A percentile compares a stretch with the other conserved stretches of the same genome.
These are phyloP conservation scores for Artemisia annua DNA, from an alignment of 129 eudicot genomes.

Conservation along the genomic window DNA sequence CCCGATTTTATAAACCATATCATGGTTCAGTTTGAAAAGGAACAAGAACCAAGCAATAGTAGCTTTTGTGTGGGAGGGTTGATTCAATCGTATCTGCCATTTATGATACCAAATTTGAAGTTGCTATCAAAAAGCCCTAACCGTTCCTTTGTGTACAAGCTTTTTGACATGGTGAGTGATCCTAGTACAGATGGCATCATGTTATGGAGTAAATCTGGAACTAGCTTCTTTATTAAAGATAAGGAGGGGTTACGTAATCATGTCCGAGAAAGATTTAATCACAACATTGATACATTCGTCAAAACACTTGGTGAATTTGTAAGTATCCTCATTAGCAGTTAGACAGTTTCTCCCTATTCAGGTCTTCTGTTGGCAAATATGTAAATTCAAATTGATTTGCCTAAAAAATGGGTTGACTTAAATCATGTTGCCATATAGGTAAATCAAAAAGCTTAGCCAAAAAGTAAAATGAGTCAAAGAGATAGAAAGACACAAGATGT, in stretches of 20 bases:
- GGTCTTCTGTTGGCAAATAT: not conserved
- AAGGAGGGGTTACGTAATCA: slow-evolving; percentile 24
- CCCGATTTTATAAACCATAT: slow-evolving; percentile 27
- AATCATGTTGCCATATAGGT: no score
- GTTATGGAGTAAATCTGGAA: slow-evolving; percentile 40
- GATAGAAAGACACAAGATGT: not conserved
- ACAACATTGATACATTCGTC: slow-evolving; percentile 6
- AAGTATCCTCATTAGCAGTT: not conserved
- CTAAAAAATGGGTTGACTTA: no score
- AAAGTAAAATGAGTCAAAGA: not conserved
- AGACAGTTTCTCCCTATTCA: not conserved
- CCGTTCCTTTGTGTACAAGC: slow-evolving; percentile 27
- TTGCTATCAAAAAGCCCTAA: slow-evolving; percentile 11
- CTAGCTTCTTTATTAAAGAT: slow-evolving; percentile 48
- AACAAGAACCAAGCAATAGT: slow-evolving; percentile 5
- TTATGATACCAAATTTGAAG: slow-evolving; percentile 30
- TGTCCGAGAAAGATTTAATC: slow-evolving; percentile 35
- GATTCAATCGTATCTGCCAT: slow-evolving; percentile 19
- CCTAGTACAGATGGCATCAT: slow-evolving; percentile 35
- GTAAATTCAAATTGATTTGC: slow-evolving; percentile 32
- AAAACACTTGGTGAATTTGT: slow-evolving; percentile 12
- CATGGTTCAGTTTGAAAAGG: slow-evolving; percentile 10
- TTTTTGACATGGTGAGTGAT: slow-evolving; percentile 39
- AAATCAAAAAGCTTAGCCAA: no score
- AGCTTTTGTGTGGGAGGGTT: slow-evolving; percentile 16